Evolutionary conservation across 2,329 filamentous ascomycete genomes (phyloP).

Genomic region (Epicoccum nigrum): DNA sequence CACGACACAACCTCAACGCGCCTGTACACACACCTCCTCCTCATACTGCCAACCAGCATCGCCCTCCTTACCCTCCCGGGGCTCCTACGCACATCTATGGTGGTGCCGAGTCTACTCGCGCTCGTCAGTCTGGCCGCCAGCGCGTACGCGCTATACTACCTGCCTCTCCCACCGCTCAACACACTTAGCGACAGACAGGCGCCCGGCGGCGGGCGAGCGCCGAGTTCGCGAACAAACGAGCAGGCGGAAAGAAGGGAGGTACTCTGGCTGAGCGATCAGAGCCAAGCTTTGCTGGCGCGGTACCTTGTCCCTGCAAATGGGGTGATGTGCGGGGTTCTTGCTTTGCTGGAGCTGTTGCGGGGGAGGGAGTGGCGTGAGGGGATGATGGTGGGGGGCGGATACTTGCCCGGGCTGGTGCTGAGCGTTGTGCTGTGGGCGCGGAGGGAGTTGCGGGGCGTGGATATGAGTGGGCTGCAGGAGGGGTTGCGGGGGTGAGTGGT

Average conservation of each 20-base stretch:
- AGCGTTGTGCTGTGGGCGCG: constrained; percentile 66
- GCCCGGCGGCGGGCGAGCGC: neutral
- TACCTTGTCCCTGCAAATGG: constrained; percentile 68
- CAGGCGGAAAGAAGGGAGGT: constrained; percentile 23
- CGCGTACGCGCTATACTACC: constrained; percentile 64
- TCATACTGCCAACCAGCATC: constrained; percentile 64
- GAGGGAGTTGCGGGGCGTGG: constrained; percentile 69
- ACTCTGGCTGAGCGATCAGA: constrained; percentile 29
- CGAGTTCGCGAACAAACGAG: constrained; percentile 16
- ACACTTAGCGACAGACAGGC: constrained; percentile 1
- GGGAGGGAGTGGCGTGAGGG: constrained; percentile 33
- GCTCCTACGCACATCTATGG: constrained; percentile 49
- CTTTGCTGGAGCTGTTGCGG: constrained; percentile 49
- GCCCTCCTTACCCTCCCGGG: constrained; percentile 62
- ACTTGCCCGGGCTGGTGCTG: constrained; percentile 61
- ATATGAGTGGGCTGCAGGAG: constrained; percentile 68
- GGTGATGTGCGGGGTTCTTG: constrained; percentile 58
- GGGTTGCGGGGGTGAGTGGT: constrained; percentile 48
- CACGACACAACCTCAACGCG: constrained; percentile 48
- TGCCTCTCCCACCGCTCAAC: constrained; percentile 55
- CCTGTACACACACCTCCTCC: constrained; percentile 62
- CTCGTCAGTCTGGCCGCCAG: constrained; percentile 69
- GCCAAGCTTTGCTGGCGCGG: constrained; percentile 58
- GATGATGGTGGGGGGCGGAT: constrained; percentile 44
- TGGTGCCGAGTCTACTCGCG: constrained; percentile 61